Evolutionary conservation across 2,329 filamentous ascomycete species (phyloP).

Genomic region (Neofusicoccum parvum): DNA sequence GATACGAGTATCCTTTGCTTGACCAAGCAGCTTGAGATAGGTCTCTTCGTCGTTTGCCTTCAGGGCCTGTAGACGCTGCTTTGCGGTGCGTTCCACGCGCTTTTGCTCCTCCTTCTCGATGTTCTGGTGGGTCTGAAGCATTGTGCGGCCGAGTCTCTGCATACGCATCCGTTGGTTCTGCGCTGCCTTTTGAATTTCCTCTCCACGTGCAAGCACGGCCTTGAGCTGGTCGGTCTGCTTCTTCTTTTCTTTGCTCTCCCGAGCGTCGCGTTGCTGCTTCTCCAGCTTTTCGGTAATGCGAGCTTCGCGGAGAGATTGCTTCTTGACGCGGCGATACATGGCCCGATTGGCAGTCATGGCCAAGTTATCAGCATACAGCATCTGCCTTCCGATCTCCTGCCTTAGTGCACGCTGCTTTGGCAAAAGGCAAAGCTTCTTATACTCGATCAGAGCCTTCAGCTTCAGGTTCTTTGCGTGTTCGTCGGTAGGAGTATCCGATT

Average conservation of each 20-base stretch:
- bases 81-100: constrained; percentile 93
- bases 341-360: constrained; percentile 96
- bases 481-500: constrained; percentile 66
- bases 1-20: constrained; percentile 99
- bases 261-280: constrained; percentile 96
- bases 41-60: constrained; percentile 99
- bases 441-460: constrained; percentile 88
- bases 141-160: constrained; percentile 84
- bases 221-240: constrained; percentile 92
- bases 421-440: constrained; percentile 86
- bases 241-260: constrained; percentile 96
- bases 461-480: constrained; percentile 75
- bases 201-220: constrained; percentile 79
- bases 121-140: constrained; percentile 87
- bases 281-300: constrained; percentile 98
- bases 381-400: constrained; percentile 83
- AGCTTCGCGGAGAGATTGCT: constrained; percentile 91
- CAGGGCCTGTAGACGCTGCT: constrained; percentile 97
- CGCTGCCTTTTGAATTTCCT: constrained; percentile 72
- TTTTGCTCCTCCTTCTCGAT: constrained; percentile 99
- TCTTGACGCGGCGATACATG: constrained; percentile 92
- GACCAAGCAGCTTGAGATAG: constrained; percentile 94
- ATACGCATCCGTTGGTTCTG: constrained; percentile 70
- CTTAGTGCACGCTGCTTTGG: constrained; percentile 85
- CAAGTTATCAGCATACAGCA: constrained; percentile 94